Base-by-base conservation (phyloP, 495 filamentous ascomycete species). In the Penicillium argentinense region DNA sequence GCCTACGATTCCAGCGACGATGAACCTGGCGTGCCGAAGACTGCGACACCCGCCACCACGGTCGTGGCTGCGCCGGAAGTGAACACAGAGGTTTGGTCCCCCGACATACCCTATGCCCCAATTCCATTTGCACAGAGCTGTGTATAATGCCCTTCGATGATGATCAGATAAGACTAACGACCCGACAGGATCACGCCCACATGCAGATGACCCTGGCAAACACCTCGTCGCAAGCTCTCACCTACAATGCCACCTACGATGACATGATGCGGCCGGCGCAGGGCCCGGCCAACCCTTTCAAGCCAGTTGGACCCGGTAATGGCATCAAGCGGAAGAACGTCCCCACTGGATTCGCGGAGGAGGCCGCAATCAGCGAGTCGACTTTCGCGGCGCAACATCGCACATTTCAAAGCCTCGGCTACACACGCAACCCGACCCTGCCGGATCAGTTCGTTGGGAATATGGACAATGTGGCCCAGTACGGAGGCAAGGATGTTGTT, bases 261-360 rank as follows among this genome's bases (percentile, higher is more conserved):
- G 84, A 89, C 53, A 76, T 95, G 26, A 74, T 78, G 22, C 80
- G 83, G 28, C 83, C 87, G 1, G 64, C 71, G 0, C 75, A 87
- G 54, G 89, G 89, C 4, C 90, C 90, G 23, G 70, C 78, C 18
- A 91, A 95, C 62, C 88, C 91, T n/a, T 89, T 88, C 71, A 84
- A 85, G 63, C 54, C 72, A 13, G 74, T 81, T 41, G 79, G 82
- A 23, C 54, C 71, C 21, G 72, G 73, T 24, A 73, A 78, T 39
- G 74, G 72, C 19, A 60, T 86, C 25, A 95, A 92, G 66, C 84
- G 92, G 44, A 95, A 95, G 57, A 92, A 93, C 49, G 85, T 97
- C 2, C 83, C 95, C 8, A 96, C 95, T 0, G 93, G 93, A 4
- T 84, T 80, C 59, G 95, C 95, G 0, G 78, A 91, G 51, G 92